These are phyloP conservation scores for Datura wrightii DNA, from an alignment of 257 asterid species.

Conservation along the genomic window DNA sequence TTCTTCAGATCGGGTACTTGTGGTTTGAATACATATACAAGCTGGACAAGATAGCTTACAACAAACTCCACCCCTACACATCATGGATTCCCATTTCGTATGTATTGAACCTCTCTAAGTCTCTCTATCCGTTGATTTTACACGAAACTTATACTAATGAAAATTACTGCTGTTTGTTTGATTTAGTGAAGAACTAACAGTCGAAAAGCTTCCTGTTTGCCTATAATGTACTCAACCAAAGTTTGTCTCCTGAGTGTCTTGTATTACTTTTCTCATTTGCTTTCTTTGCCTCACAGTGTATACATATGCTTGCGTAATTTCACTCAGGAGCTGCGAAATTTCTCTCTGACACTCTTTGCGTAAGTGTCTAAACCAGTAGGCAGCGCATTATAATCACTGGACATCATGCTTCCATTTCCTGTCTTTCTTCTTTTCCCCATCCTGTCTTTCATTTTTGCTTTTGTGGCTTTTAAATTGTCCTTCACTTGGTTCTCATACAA, in stretches of 20 bases:
- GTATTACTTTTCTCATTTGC: slow-evolving; percentile 36
- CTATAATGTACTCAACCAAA: neutral
- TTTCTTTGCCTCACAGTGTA: slow-evolving; percentile 57
- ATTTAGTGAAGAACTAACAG: neutral
- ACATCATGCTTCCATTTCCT: neutral
- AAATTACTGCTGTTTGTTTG: slow-evolving; percentile 13
- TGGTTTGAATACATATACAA: slow-evolving; percentile 92
- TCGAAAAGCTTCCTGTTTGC: neutral
- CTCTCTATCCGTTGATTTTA: neutral
- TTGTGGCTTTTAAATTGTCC: neutral
- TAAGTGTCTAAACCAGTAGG: slow-evolving; percentile 48
- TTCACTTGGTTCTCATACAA: slow-evolving; percentile 4
- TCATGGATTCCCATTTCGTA: slow-evolving; percentile 99
- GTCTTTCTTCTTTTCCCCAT: slow-evolving; percentile 4
- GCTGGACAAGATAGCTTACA: slow-evolving; percentile 87
- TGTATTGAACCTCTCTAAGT: slow-evolving; percentile 35
- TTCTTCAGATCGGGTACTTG: slow-evolving; percentile 55
- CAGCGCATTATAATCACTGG: neutral
- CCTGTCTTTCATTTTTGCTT: neutral
- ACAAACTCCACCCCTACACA: slow-evolving; percentile 96
- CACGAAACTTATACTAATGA: neutral
- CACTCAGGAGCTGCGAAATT: slow-evolving; percentile 80
- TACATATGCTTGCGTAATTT: slow-evolving; percentile 87
- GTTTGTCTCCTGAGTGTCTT: slow-evolving; percentile 19
- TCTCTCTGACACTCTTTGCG: slow-evolving; percentile 91